Percentiles rank a stretch among this genome's conserved stretches.
These are phyloP conservation scores for Datura wrightii DNA, from an alignment of 257 asterid genomes.

Conservation along the genomic window DNA sequence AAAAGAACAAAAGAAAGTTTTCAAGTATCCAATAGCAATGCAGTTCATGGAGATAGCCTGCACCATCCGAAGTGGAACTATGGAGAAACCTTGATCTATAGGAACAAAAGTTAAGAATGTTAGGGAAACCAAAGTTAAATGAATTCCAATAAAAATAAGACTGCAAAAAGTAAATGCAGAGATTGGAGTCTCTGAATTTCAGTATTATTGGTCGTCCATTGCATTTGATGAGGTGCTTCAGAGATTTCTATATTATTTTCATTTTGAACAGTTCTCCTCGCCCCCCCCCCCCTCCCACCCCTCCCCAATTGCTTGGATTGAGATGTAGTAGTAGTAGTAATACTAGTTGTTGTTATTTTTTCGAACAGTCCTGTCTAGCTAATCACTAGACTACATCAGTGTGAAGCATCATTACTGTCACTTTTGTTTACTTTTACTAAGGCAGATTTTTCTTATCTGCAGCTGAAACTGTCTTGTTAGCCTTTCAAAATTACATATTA, in stretches of 20 bases:
- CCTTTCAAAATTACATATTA: conserved; percentile 92
- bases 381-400: background rate
- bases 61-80: background rate
- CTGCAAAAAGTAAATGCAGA: background rate
- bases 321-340: background rate
- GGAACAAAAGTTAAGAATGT: background rate
- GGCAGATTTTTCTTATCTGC: conserved; percentile 45
- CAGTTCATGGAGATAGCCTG: background rate
- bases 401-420: background rate
- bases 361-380: background rate
- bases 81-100: background rate
- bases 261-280: too few relatives aligned
- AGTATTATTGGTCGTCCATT: background rate
- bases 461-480: conserved; percentile 95
- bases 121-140: background rate
- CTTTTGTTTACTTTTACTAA: background rate
- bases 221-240: background rate
- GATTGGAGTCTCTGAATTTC: background rate
- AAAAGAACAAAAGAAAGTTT: background rate
- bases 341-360: background rate
- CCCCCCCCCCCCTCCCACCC: too few relatives aligned
- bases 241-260: too few relatives aligned
- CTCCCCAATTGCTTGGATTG: background rate
- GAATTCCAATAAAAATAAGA: background rate
- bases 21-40: background rate